Conservation (phyloP, 306 rosid genomes). For the Quercus bicolor region DNA sequence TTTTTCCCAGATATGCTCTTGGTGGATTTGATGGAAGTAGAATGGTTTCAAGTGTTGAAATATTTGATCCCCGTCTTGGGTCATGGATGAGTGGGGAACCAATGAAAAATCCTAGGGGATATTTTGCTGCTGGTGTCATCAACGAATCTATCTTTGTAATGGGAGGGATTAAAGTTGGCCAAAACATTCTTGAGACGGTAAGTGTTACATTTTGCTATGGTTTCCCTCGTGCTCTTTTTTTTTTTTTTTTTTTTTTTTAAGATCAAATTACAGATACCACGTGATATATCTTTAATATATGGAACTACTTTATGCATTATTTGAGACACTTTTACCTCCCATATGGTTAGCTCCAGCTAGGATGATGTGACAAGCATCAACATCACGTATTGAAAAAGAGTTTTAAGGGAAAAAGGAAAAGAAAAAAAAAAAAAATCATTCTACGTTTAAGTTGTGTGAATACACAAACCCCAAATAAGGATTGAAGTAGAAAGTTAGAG, state of each 20-base stretch:
- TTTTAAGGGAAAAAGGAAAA: no score
- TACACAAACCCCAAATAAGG: no score
- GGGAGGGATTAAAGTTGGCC: slow-evolving; percentile 53
- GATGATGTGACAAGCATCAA: no score
- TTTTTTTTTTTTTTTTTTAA: neutral
- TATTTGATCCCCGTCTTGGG: slow-evolving; percentile 51
- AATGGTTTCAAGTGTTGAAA: slow-evolving; percentile 47
- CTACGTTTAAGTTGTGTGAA: no score
- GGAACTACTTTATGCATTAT: no score
- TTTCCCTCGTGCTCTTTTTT: neutral
- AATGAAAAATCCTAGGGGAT: slow-evolving; percentile 39
- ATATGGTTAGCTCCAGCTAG: no score
- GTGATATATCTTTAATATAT: no score
- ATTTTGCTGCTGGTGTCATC: slow-evolving; percentile 59
- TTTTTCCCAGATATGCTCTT: slow-evolving; percentile 44
- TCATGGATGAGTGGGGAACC: slow-evolving; percentile 47
- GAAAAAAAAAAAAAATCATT: no score
- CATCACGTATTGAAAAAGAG: no score
- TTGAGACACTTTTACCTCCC: no score
- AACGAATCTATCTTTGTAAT: slow-evolving; percentile 53
- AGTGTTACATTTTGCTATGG: slow-evolving; percentile 29
- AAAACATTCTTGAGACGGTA: slow-evolving; percentile 41
- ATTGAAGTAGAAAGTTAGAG: no score
- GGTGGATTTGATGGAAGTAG: slow-evolving; percentile 62
- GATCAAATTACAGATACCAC: no score